phyloP scores from a whole-genome alignment of 345 rosid species.

The Aegle marmelos region DNA sequence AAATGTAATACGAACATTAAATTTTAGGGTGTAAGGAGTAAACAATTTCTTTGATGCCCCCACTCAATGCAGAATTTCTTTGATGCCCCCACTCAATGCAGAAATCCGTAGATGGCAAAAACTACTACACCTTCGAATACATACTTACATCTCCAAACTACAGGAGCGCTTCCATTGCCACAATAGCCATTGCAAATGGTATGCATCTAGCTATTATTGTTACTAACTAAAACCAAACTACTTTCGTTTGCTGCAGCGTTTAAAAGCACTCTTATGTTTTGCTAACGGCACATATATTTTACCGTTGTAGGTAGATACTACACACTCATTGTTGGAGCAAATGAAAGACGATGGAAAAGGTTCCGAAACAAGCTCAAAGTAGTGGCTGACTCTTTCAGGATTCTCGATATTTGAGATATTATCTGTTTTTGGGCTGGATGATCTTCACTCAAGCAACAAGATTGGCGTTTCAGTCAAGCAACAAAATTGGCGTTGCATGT shows the following conservation, averaged over 20 bases:
- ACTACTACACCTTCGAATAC: conserved; percentile 78
- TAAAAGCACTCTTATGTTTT: no score
- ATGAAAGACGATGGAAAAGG: conserved; percentile 71
- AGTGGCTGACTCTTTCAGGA: conserved; percentile 72
- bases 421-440: background rate
- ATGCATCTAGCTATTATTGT: conserved; percentile 6
- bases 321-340: conserved; percentile 70
- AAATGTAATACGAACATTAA: no score
- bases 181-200: conserved; percentile 75
- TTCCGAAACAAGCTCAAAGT: conserved; percentile 61
- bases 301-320: conserved; percentile 55
- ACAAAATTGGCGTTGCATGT: no score
- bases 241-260: background rate
- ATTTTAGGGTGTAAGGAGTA: background rate
- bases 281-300: background rate
- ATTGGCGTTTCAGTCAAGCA: background rate
- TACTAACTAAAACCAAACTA: no score
- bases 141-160: conserved; percentile 64
- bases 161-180: conserved; percentile 64
- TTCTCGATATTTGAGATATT: conserved; percentile 47
- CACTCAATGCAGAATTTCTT: conserved; percentile 41
- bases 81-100: conserved; percentile 28
- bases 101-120: conserved; percentile 66
- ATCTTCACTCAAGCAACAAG: background rate
- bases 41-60: background rate